Percentiles rank a stretch among this genome's conserved stretches.
Evolutionary conservation across 1,284 basidiomycete species (phyloP).

Genomic region (Apiotrichum akiyoshidainum): DNA sequence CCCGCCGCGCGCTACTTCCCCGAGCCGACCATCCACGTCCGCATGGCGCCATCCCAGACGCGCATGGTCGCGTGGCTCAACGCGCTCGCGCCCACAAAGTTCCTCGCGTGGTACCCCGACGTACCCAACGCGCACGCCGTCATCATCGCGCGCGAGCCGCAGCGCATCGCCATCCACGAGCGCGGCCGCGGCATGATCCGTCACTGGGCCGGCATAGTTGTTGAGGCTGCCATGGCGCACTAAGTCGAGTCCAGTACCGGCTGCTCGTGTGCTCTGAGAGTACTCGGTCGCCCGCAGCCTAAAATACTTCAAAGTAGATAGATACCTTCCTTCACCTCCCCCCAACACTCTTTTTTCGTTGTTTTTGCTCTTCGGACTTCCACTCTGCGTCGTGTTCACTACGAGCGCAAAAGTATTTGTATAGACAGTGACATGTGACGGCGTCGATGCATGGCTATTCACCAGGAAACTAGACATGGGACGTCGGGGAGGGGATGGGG

Average conservation of each 20-base stretch:
- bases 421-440: background rate
- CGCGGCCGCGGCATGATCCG: slow-evolving; percentile 39
- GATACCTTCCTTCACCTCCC: no score
- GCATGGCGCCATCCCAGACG: slow-evolving; percentile 23
- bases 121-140: slow-evolving; percentile 44
- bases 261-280: no score
- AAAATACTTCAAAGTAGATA: background rate
- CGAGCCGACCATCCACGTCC: slow-evolving; percentile 26
- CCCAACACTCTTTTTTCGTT: no score
- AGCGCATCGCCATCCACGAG: slow-evolving; percentile 37
- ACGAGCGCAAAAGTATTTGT: background rate
- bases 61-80: slow-evolving; percentile 44
- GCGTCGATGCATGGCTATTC: background rate
- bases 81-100: slow-evolving; percentile 31
- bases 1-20: background rate
- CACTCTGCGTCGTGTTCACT: background rate
- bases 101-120: slow-evolving; percentile 44
- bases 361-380: background rate
- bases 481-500: no score
- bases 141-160: slow-evolving; percentile 40
- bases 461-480: background rate
- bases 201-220: slow-evolving; percentile 33
- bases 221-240: slow-evolving; percentile 2
- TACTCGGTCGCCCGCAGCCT: no score
- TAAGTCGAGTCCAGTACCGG: no score